These are phyloP conservation scores for Hyaloscypha hepaticicola DNA, from an alignment of 495 filamentous ascomycete genomes.

Conservation along the genomic window DNA sequence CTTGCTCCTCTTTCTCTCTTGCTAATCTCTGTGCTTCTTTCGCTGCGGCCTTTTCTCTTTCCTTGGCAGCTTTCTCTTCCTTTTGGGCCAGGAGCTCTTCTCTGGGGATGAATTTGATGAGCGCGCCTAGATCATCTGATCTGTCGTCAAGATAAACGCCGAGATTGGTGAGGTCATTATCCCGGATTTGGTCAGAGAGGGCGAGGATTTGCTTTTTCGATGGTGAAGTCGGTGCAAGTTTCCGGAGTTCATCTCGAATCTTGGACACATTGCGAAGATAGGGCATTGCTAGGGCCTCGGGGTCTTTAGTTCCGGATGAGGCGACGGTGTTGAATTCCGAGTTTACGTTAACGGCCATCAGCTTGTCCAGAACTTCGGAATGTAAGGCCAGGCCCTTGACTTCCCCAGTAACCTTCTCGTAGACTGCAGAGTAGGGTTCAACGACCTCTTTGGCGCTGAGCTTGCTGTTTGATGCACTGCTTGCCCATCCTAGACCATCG, in stretches of 20 bases:
- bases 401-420: conserved; percentile 39
- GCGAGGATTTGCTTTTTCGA: conserved; percentile 60
- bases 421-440: conserved; percentile 44
- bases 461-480: conserved; percentile 55
- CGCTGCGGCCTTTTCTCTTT: conserved; percentile 51
- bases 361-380: conserved; percentile 30
- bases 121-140: conserved; percentile 58
- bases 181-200: conserved; percentile 77
- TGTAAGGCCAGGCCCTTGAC: conserved; percentile 34
- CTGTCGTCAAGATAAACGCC: conserved; percentile 89
- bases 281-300: conserved; percentile 56
- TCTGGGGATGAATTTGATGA: conserved; percentile 78
- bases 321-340: conserved; percentile 44
- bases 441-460: conserved; percentile 44
- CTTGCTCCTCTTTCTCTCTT: conserved; percentile 34
- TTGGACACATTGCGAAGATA: conserved; percentile 63
- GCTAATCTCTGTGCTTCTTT: conserved; percentile 47
- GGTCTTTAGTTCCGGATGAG: conserved; percentile 39
- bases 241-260: conserved; percentile 67
- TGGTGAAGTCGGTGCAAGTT: conserved; percentile 53
- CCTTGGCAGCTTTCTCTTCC: conserved; percentile 50
- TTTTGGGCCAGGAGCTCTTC: conserved; percentile 63
- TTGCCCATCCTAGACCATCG: conserved; percentile 78
- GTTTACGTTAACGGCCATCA: conserved; percentile 35
- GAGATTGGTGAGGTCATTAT: conserved; percentile 73